Evolutionary conservation across 352 stramenopile genomes (phyloP).

Genomic region (Globisporangium viniferum): DNA sequence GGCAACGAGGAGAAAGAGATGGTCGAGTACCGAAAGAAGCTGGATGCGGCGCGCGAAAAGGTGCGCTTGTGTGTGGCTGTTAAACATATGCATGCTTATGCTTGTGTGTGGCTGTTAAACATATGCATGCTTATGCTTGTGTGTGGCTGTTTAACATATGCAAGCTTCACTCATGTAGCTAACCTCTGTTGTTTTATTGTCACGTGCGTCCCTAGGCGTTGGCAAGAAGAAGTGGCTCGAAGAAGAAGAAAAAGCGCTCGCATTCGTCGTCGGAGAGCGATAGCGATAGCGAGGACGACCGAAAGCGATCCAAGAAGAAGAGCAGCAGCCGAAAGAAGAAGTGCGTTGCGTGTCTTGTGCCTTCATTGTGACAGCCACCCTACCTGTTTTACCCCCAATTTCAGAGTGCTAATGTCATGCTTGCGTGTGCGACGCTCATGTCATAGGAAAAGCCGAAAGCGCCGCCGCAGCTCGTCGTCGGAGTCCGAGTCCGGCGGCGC

Average conservation of each 20-base stretch:
- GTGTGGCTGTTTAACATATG: too few relatives aligned
- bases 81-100: too few relatives aligned
- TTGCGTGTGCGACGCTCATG: constrained; percentile 15
- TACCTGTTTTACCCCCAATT: not conserved
- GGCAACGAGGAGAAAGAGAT: constrained; percentile 91
- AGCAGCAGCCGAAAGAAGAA: constrained; percentile 79
- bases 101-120: too few relatives aligned
- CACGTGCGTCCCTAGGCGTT: constrained; percentile 34
- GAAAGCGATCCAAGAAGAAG: constrained; percentile 45
- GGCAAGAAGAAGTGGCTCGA: constrained; percentile 53
- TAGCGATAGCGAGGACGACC: constrained; percentile 46
- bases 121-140: too few relatives aligned
- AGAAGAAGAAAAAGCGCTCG: constrained; percentile 77
- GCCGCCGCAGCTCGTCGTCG: constrained; percentile 42
- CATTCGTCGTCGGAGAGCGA: constrained; percentile 49
- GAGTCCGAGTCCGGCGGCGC: constrained; percentile 35
- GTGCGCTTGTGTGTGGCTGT: constrained; percentile 19
- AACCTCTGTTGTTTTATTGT: too few relatives aligned
- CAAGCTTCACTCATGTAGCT: too few relatives aligned
- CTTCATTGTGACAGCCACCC: not conserved
- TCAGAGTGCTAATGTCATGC: not conserved
- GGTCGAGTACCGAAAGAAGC: constrained; percentile 90
- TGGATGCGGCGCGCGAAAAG: constrained; percentile 90
- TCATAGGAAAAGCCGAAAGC: constrained; percentile 60
- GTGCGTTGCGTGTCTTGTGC: constrained; percentile 24